Percentiles rank a stretch among this genome's conserved stretches.
These are phyloP conservation scores for Quercus mongolica DNA, from an alignment of 306 rosid genomes.

Conservation along the genomic window DNA sequence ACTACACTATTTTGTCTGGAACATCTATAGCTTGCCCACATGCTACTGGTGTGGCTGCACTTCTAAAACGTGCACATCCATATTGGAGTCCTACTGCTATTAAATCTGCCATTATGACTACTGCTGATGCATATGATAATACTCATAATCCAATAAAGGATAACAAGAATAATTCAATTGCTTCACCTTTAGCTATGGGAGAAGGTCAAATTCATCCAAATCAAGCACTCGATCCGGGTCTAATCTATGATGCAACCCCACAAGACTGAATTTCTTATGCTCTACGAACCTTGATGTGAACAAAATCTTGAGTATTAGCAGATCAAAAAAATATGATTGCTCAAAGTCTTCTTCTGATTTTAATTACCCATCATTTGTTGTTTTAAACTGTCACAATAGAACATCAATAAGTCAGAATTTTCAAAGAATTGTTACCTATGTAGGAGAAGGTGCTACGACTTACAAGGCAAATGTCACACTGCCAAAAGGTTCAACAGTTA, in stretches of 20 bases:
- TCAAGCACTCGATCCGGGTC: conserved; percentile 51
- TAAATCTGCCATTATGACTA: neutral
- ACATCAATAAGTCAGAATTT: conserved; percentile 10
- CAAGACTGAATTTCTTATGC: conserved; percentile 49
- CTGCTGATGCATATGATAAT: neutral
- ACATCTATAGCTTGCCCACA: conserved; percentile 11
- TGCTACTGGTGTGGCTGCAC: conserved; percentile 5
- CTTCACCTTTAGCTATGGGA: conserved; percentile 50
- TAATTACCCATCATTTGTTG: conserved; percentile 53
- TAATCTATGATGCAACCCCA: conserved; percentile 44
- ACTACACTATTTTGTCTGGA: neutral
- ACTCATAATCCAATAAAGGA: conserved; percentile 28
- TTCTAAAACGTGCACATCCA: conserved; percentile 2
- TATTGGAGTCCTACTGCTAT: conserved; percentile 20
- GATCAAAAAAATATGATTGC: conserved; percentile 31
- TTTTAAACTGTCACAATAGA: conserved; percentile 3
- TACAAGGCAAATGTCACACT: conserved; percentile 32
- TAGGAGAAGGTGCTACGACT: conserved; percentile 37
- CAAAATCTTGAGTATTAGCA: conserved; percentile 34
- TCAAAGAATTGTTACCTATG: conserved; percentile 43
- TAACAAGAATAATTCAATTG: conserved; percentile 18
- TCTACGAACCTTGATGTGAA: conserved; percentile 19
- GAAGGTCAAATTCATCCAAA: conserved; percentile 48
- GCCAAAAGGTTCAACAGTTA: conserved; percentile 34
- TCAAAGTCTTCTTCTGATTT: conserved; percentile 38